A percentile compares a stretch with the other conserved stretches of the same genome.
Evolutionary conservation across 2,329 filamentous ascomycete genomes (phyloP).

Genomic region (Aspergillus awamori): DNA sequence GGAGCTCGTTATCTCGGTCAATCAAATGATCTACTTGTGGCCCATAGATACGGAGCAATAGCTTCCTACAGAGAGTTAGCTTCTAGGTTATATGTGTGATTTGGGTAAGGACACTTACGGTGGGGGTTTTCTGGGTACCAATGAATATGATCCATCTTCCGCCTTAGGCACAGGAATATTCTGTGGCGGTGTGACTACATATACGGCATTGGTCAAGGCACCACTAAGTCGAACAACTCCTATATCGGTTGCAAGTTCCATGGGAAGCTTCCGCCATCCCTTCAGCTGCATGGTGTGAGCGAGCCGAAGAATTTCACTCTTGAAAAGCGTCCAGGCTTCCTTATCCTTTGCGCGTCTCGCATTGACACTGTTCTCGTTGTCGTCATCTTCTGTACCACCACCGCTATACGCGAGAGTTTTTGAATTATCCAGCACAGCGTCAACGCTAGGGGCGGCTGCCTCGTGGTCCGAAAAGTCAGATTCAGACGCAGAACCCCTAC

Average conservation of each 20-base stretch:
- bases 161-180: slow-evolving; percentile 54
- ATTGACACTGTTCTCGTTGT: slow-evolving; percentile 47
- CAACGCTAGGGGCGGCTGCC: slow-evolving; percentile 78
- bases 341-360: slow-evolving; percentile 66
- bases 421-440: slow-evolving; percentile 83
- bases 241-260: slow-evolving; percentile 47
- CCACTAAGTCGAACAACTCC: slow-evolving; percentile 66
- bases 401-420: slow-evolving; percentile 80
- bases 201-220: slow-evolving; percentile 93
- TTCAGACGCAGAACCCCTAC: slow-evolving; percentile 68
- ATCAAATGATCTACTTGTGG: slow-evolving; percentile 95
- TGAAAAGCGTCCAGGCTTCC: slow-evolving; percentile 82
- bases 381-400: slow-evolving; percentile 49
- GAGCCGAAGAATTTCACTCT: slow-evolving; percentile 86
- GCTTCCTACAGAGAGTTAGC: slow-evolving; percentile 56
- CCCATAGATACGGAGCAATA: slow-evolving; percentile 89
- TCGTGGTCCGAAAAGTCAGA: slow-evolving; percentile 85
- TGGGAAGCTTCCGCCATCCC: slow-evolving; percentile 81
- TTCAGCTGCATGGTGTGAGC: slow-evolving; percentile 87
- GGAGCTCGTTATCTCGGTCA: slow-evolving; percentile 85
- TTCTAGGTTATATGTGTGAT: background rate
- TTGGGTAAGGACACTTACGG: slow-evolving; percentile 47
- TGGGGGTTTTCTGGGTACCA: slow-evolving; percentile 52
- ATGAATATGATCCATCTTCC: slow-evolving; percentile 43
- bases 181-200: slow-evolving; percentile 82